A percentile compares a stretch with the other conserved stretches of the same genome.
Evolutionary conservation across 2,329 filamentous ascomycete species (phyloP).

Genomic region (Dactylellina drechsleri): DNA sequence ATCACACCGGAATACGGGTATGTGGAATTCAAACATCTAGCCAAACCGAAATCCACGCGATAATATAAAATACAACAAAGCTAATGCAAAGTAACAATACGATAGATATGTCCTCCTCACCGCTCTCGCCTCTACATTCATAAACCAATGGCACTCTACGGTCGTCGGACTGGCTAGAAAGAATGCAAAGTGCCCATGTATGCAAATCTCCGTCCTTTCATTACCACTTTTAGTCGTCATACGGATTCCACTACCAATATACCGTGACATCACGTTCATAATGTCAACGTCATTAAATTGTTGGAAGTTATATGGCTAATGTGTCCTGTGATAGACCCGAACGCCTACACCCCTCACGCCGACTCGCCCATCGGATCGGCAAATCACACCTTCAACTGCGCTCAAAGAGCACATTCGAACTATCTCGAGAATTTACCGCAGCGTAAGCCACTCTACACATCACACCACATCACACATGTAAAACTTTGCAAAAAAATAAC

Average conservation of each 20-base stretch:
- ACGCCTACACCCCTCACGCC: conserved; percentile 68
- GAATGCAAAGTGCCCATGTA: conserved; percentile 67
- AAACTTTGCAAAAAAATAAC: too few species aligned
- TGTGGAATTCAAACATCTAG: background rate
- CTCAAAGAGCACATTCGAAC: conserved; percentile 72
- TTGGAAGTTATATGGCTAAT: conserved; percentile 59
- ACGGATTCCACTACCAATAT: too few species aligned
- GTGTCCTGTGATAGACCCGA: conserved; percentile 63
- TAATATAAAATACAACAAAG: background rate
- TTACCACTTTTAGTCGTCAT: too few species aligned
- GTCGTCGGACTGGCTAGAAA: conserved; percentile 67
- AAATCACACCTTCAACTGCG: conserved; percentile 72
- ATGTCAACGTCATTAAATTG: background rate
- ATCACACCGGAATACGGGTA: conserved; percentile 46
- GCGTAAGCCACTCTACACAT: conserved; percentile 12
- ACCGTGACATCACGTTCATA: too few species aligned
- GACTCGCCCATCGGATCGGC: conserved; percentile 68
- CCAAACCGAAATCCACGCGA: background rate
- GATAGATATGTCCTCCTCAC: conserved; percentile 71
- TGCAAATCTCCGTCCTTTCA: conserved; percentile 23
- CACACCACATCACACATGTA: background rate
- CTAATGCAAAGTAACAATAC: background rate
- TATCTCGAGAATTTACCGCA: conserved; percentile 70
- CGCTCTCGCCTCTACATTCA: conserved; percentile 69
- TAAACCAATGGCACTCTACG: conserved; percentile 68